Evolutionary conservation across 2,329 filamentous ascomycete species (phyloP), one percentile per base, ranked within the genome.

Genomic region (Monosporascus sp.): DNA sequence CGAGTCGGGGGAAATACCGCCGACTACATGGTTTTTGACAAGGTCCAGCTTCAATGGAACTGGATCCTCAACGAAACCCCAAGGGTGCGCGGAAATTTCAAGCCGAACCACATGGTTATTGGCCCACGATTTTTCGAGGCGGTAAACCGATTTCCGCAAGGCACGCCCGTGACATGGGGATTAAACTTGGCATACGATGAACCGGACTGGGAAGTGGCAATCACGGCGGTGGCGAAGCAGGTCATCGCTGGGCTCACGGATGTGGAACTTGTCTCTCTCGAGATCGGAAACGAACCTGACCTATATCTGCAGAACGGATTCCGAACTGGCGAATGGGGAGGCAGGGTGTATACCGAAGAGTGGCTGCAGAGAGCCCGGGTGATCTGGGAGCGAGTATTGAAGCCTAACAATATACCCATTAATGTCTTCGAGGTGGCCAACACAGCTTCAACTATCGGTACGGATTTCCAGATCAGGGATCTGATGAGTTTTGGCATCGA

Each of bases 1-100:
- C 72, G 77, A 5, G 59, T 80, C 7, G 76, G 77, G 52, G 77
- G 77, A 51, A 79, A 79, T 61, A 78, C 77, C 2, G 70, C 72
- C 55, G 77, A 79, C 56, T 76, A 77, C 61, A 74, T 78, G 68
- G 59, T 77, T 35, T 80, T 67, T 58, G 64, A 74, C 50, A 52
- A 61, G 14, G 61, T 60, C 47, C 70, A 73, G 53, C 54, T 63
- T 27, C 55, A 66, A 18, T 74, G 70, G 59, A 58, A 57, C 18
- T 70, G 73, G 66, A 60, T 66, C 43, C 58, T 60, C 25, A 77
- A 79, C 55, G 58, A 63, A 1, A 55, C 71, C 49, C 65, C 72
- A 2, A 62, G 60, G 2, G 73, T 71, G 7, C 68, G 72, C 51
- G 75, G 75, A 18, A 60, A 56, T 37, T 67, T 70, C 52, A 68